Evolutionary conservation across 2,329 filamentous ascomycete species (phyloP), one percentile per base, ranked within the genome.

Genomic region (Dothideomycetes sp.): DNA sequence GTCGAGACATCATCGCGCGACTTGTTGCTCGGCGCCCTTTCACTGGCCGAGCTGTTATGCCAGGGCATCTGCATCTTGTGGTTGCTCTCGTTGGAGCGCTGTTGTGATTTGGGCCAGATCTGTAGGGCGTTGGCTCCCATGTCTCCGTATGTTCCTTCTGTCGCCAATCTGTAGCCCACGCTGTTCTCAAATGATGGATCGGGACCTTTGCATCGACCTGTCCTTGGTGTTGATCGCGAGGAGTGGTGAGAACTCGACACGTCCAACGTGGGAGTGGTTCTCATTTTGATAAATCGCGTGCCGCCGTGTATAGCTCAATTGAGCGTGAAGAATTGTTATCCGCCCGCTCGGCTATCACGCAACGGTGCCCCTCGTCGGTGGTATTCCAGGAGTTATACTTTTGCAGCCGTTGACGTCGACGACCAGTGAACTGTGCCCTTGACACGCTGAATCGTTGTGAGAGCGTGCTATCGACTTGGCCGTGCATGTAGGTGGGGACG

Each of bases 1-100:
- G 22, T 27, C 22, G 12, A 27, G 7, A 27, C 22, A 27, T 27
- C 22, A 12, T 27, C 22, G 7, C 22, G 7, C 12, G 22, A 27
- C 22, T n/a, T n/a, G n/a, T n/a, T n/a, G n/a, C 22, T 7, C 22
- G 22, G 7, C 7, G 12, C 7, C 7, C 12, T 27, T 27, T 27
- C 22, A 27, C 22, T 47, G 2, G 52, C 44, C 34, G 48, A 47
- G 30, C 61, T 61, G 51, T 63, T 62, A 7, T 59, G n/a, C n/a
- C n/a, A n/a, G n/a, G n/a, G n/a, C n/a, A n/a, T n/a, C n/a, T n/a
- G n/a, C n/a, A n/a, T n/a, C n/a, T n/a, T n/a, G n/a, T n/a, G n/a
- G n/a, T n/a, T n/a, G n/a, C n/a, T n/a, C 33, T 35, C n/a, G 33
- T 35, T 17, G 5, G 33, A 17, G n/a, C 5, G 3, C 9, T 9